These are phyloP conservation scores for Austroboletus novae-zelandiae DNA, from an alignment of 1,284 basidiomycete species.

Conservation along the genomic window DNA sequence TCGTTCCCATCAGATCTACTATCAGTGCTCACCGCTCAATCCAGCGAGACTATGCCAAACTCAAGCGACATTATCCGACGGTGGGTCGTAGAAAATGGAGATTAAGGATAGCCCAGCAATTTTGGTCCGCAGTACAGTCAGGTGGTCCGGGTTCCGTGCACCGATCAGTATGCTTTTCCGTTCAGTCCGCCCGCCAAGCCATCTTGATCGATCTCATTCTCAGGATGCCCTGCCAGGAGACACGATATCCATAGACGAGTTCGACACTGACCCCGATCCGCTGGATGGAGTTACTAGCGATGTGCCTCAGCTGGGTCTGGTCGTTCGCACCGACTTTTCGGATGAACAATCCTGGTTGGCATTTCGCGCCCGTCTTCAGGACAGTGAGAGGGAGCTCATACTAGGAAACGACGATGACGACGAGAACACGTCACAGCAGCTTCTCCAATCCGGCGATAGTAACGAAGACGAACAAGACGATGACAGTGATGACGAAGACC, in stretches of 20 bases:
- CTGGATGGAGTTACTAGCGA: slow-evolving; percentile 36
- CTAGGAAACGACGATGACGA: slow-evolving; percentile 20
- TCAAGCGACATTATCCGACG: slow-evolving; percentile 35
- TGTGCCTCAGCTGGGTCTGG: slow-evolving; percentile 45
- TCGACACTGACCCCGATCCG: slow-evolving; percentile 48
- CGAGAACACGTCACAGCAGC: slow-evolving; percentile 17
- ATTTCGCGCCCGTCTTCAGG: slow-evolving; percentile 50
- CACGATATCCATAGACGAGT: slow-evolving; percentile 33
- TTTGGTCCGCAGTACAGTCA: slow-evolving; percentile 34
- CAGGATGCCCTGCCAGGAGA: slow-evolving; percentile 16
- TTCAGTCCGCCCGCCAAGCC: background rate
- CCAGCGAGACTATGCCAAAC: slow-evolving; percentile 37
- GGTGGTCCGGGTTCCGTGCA: slow-evolving; percentile 18
- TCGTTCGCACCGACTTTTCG: slow-evolving; percentile 67
- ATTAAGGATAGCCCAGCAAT: slow-evolving; percentile 37
- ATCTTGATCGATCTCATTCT: slow-evolving; percentile 4
- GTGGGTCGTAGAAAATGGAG: slow-evolving; percentile 42
- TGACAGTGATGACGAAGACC: slow-evolving; percentile 35
- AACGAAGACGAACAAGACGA: slow-evolving; percentile 17
- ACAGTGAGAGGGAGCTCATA: slow-evolving; percentile 50
- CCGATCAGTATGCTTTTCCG: background rate
- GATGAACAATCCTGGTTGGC: slow-evolving; percentile 61
- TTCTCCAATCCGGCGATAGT: background rate
- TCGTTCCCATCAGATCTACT: background rate
- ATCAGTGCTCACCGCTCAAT: slow-evolving; percentile 5